Evolutionary conservation across 805 yeast genomes (phyloP), one percentile per base, ranked within the genome.

Genomic region (Candida alai): DNA sequence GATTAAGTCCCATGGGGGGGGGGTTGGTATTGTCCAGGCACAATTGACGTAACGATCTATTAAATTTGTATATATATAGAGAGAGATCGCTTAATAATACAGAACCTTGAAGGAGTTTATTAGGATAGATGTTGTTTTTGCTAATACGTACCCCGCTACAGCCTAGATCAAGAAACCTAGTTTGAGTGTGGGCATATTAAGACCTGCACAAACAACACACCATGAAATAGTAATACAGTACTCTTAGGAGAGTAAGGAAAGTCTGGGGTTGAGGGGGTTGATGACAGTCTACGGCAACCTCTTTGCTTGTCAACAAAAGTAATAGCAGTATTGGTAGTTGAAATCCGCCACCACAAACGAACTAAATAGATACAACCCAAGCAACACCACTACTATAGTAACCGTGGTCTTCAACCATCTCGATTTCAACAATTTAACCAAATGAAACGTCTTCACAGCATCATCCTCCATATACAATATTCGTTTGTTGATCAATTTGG

Each of bases 281-380:
- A 21, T n/a, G n/a, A n/a, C n/a, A n/a, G n/a, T n/a, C n/a, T n/a
- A n/a, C n/a, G n/a, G n/a, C n/a, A n/a, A n/a, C n/a, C n/a, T n/a
- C n/a, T n/a, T n/a, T n/a, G 16, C 15, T 17, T 5, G 8, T 47
- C 35, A 64, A 44, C 70, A 64, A 42, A 51, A 52, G 47, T 60
- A 64, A 48, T 65, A 65, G 44, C 71, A 65, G 45, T 65, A 64
- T 12, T 60, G 61, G 39, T 63, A 62, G 18, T 49, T 45, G 19
- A 56, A 43, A 13, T 54, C 62, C n/a, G 65, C 56, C 21, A 51
- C 17, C 30, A 52, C 46, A 19, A 60, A 55, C 11, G 52, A 39
- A 13, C 41, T 33, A 17, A 31, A 11, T 11, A 56, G 35, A 34
- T 56, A 40, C 15, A 45, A 8, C 6, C 31, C 17, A 6, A 36